Conservation (phyloP, 305 asterid species). For the Caryopteris hybrid region DNA sequence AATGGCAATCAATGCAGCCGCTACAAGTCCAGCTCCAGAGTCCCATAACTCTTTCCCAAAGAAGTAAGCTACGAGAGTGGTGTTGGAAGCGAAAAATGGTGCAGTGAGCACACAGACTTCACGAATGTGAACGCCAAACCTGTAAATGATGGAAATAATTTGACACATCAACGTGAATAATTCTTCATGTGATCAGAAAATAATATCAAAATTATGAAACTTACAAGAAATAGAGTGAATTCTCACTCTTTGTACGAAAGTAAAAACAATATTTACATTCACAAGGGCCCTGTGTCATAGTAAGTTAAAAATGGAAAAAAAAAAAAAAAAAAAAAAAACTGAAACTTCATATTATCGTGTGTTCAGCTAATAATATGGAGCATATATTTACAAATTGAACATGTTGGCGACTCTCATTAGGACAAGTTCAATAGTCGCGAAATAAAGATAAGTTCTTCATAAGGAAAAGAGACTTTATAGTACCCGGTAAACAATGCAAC, state of each 20-base stretch:
- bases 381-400: neutral
- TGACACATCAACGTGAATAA: conserved; percentile 16
- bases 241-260: neutral
- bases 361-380: neutral
- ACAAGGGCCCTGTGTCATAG: neutral
- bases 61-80: conserved; percentile 95
- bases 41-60: conserved; percentile 98
- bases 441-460: neutral
- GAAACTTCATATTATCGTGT: neutral
- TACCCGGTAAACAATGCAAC: neutral
- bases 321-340: neutral
- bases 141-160: conserved; percentile 23
- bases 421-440: neutral
- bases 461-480: neutral
- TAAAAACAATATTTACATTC: neutral
- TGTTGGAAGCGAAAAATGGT: conserved; percentile 95
- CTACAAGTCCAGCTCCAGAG: conserved; percentile 98
- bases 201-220: neutral
- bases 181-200: neutral
- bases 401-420: neutral
- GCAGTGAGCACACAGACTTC: conserved; percentile 99
- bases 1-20: conserved; percentile 89
- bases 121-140: conserved; percentile 98
- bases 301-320: neutral
- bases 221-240: neutral